Percentiles rank a stretch among this genome's conserved stretches.
phyloP scores from a whole-genome alignment of 441 rosid species.

The Gossypium trilobum region DNA sequence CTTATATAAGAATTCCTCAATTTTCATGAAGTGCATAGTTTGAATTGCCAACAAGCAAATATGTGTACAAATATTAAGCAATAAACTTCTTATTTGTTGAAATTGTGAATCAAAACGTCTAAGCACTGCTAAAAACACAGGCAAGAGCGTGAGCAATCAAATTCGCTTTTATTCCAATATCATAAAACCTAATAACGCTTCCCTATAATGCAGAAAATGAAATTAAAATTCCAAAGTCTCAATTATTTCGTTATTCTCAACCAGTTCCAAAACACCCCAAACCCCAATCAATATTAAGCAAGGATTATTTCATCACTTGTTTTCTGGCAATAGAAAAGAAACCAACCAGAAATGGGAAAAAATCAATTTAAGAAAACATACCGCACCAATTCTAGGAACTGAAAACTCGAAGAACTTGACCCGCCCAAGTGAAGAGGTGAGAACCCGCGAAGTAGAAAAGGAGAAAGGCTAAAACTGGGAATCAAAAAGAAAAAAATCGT shows the following conservation, averaged over 20 bases:
- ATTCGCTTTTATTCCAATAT: neutral
- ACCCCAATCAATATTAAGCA: neutral
- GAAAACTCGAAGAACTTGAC: neutral
- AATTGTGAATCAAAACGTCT: neutral
- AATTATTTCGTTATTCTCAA: neutral
- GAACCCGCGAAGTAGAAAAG: neutral
- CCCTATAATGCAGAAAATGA: neutral
- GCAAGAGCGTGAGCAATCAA: neutral
- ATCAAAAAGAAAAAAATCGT: neutral
- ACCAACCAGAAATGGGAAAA: neutral
- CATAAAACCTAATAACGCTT: neutral
- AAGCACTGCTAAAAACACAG: neutral
- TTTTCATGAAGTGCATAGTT: neutral
- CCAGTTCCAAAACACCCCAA: neutral
- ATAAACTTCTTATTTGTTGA: neutral
- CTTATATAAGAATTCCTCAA: neutral
- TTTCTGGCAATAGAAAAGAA: conserved; percentile 11
- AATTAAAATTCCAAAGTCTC: neutral
- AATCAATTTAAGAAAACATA: neutral
- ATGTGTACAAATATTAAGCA: neutral
- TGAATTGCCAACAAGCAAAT: neutral
- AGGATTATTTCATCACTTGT: neutral
- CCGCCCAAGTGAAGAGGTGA: conserved; percentile 1
- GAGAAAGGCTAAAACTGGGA: conserved; percentile 10
- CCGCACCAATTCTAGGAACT: conserved; percentile 15